Base-by-base conservation (phyloP, 495 filamentous ascomycete species). In the Cercophora newfieldiana region DNA sequence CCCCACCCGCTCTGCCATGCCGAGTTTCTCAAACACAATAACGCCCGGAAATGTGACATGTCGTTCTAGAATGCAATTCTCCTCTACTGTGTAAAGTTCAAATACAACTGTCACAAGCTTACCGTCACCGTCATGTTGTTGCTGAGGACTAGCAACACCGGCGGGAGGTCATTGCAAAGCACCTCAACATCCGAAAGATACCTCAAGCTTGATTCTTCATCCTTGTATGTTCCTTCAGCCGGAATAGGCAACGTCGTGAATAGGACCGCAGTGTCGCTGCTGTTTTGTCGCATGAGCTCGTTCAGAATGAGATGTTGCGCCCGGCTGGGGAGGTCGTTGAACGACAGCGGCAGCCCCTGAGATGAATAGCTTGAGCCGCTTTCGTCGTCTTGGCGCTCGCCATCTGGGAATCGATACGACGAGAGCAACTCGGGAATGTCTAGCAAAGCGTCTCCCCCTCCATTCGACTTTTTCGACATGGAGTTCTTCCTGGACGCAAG, bases 121-220 rank as follows among this genome's bases (percentile, higher is more conserved):
- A 93, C 93, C 19, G 92, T 95, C 58, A 95, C 92, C 16, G 91
- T 94, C 89, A 96, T 91, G 67, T 90, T 93, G 78, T 95, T 96
- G 72, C 90, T 92, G 78, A 95, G 85, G n/a, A 96, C 90, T 67
- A 95, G 68, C 31, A 96, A 72, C 57, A 88, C 83, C 10, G 92
- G 89, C 53, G 90, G 88, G 59, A 88, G 74, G 1, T 82, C 87
- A 68, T 88, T 81, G 74, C 87, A 91, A 62, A 91, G 75, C 47
- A 94, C 86, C 71, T 94, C 91, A 59, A 96, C 80, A 73, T 94
- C 91, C 63, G 81, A 86, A 44, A 96, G 75, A 76, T 93, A 96
- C 33, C 83, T 83, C 37, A 88, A 69, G 73, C 90, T 91, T 2
- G 88, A 86, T 61, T 85, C 82, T 69, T 90, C 89, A 63, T 86